A percentile compares a stretch with the other conserved stretches of the same genome.
Conservation (phyloP, 805 yeast genomes). For the Kockiozyma suomiensis region DNA sequence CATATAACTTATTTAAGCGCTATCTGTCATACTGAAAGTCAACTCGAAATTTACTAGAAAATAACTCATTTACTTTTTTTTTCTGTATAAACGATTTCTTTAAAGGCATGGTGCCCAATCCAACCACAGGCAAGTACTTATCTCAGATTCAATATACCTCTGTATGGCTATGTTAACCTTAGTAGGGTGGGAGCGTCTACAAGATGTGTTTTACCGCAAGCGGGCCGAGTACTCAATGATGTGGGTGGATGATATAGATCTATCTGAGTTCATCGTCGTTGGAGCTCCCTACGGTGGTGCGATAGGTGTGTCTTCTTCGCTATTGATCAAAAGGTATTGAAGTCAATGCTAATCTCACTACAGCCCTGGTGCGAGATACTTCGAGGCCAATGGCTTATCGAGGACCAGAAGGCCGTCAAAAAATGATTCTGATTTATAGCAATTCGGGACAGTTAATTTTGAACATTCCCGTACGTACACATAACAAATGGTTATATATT, state of each 20-base stretch:
- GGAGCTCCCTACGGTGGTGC: constrained; percentile 59
- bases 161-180: constrained; percentile 14
- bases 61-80: too few species aligned
- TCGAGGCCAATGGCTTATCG: constrained; percentile 29
- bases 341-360: neutral
- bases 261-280: constrained; percentile 51
- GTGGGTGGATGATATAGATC: constrained; percentile 43
- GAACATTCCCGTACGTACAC: constrained; percentile 29
- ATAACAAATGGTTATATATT: neutral
- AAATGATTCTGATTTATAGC: constrained; percentile 38
- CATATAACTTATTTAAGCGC: too few species aligned
- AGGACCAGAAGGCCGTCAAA: constrained; percentile 33
- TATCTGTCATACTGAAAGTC: too few species aligned
- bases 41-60: too few species aligned
- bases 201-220: constrained; percentile 65
- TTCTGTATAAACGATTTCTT: too few species aligned
- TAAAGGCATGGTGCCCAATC: constrained; percentile 55
- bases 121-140: constrained; percentile 50
- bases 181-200: constrained; percentile 75
- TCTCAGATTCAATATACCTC: constrained; percentile 29
- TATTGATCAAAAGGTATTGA: constrained; percentile 11
- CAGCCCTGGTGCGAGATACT: constrained; percentile 33
- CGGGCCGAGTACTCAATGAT: constrained; percentile 27
- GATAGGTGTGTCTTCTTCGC: constrained; percentile 44
- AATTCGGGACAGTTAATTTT: constrained; percentile 41